Conservation (phyloP, 2,329 filamentous ascomycete species). For the Hymenoscyphus scutula region DNA sequence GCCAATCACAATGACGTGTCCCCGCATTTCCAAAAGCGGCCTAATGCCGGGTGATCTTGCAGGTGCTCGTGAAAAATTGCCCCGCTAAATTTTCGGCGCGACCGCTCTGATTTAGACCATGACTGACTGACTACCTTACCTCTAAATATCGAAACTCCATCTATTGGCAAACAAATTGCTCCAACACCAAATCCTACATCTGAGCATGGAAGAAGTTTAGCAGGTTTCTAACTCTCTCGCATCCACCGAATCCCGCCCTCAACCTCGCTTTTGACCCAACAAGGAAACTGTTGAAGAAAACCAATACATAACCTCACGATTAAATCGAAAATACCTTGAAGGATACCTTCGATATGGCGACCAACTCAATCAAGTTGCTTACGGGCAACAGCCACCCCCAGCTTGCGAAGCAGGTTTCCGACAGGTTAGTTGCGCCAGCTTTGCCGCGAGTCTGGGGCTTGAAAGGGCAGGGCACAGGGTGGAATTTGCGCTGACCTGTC, state of each 20-base stretch:
- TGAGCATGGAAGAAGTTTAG: background rate
- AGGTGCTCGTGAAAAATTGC: slow-evolving; percentile 15
- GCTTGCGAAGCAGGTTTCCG: slow-evolving; percentile 62
- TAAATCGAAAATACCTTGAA: background rate
- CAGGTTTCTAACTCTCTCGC: background rate
- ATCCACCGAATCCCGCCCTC: background rate
- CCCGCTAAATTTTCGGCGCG: slow-evolving; percentile 19
- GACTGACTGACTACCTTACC: too few species aligned
- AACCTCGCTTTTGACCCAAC: background rate
- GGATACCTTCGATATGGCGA: slow-evolving; percentile 52
- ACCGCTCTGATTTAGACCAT: background rate
- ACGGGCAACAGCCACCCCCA: slow-evolving; percentile 74
- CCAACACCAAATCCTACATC: background rate
- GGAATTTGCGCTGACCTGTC: slow-evolving; percentile 5
- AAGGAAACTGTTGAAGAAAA: background rate
- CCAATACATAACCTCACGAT: background rate
- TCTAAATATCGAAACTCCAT: background rate
- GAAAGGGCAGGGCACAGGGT: background rate
- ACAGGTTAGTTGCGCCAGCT: slow-evolving; percentile 22
- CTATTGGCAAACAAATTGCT: slow-evolving; percentile 4
- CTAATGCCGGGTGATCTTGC: background rate
- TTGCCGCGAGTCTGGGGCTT: background rate
- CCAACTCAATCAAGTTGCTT: slow-evolving; percentile 72
- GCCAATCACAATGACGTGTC: background rate
- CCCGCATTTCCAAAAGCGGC: background rate